Evolutionary conservation across 352 stramenopile genomes (phyloP), one percentile per base, ranked within the genome.

Genomic region (Elongisporangium anandrum): DNA sequence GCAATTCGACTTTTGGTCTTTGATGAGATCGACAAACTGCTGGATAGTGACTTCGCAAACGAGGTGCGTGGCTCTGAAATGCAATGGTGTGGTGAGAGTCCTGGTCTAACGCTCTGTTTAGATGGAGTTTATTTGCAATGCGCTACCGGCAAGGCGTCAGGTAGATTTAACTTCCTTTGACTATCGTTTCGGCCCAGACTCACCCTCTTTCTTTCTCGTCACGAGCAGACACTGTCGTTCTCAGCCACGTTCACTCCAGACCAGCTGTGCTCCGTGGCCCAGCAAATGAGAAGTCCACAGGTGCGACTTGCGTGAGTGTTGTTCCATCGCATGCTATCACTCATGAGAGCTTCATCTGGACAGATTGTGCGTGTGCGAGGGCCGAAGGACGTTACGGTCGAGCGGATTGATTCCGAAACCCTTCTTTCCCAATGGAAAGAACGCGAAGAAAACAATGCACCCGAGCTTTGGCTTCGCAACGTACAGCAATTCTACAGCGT

Each of bases 21-120:
- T n/a, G 85, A 94, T 45, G 82, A 94, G 71, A 82, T 90, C 16
- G 85, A 94, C 70, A 92, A 92, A 56, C 68, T 94, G n/a, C 68
- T 94, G 24, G 64, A 70, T 47, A 52, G 58, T 20, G 81, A 92
- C 45, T 93, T 91, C 45, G 59, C 79, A n/a, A 59, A 71, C n/a
- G 79, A 90, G 65, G 79, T 91, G 61, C 39, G 41, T 48, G 19
- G 6, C 0, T 24, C 47, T 20, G 20, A 1, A 5, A 9, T 52
- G 62, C 15, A 20, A 0, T 50, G 4, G 15, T 19, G 21, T 29
- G 19, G 34, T 12, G 5, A 8, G 8, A 29, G 17, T 47, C 55
- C 39, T 68, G 1, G 57, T 52, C 29, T 41, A 41, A 41, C 51
- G 6, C 1, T 45, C 34, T 61, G 24, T 55, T 23, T 54, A 92